Conservation (phyloP, 1,284 basidiomycete species). For the Cryptococcus sp. region DNA sequence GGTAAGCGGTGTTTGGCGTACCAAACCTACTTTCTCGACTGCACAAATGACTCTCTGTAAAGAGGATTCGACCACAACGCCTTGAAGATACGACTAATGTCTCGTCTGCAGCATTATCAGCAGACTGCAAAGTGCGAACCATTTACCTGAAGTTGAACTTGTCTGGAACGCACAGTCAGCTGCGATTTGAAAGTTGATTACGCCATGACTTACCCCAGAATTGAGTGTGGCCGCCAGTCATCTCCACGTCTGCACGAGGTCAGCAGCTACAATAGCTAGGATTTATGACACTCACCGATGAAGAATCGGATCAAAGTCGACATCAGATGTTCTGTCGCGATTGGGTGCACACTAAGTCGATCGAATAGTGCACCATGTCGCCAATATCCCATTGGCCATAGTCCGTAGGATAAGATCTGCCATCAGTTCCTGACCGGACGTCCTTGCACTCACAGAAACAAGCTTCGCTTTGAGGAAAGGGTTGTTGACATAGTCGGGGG, state of each 20-base stretch:
- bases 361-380: constrained; percentile 78
- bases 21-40: constrained; percentile 70
- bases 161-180: constrained; percentile 21
- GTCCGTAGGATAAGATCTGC: constrained; percentile 80
- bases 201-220: constrained; percentile 74
- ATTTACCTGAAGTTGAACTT: constrained; percentile 46
- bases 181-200: background rate
- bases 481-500: constrained; percentile 97
- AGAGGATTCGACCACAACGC: constrained; percentile 84
- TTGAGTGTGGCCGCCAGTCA: constrained; percentile 94
- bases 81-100: constrained; percentile 81
- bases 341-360: constrained; percentile 76
- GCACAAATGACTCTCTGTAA: constrained; percentile 79
- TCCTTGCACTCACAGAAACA: constrained; percentile 68
- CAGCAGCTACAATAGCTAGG: background rate
- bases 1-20: background rate
- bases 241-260: constrained; percentile 76
- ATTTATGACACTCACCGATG: constrained; percentile 64
- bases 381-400: constrained; percentile 73
- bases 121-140: too few relatives aligned
- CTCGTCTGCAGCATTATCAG: constrained; percentile 59
- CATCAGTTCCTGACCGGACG: background rate
- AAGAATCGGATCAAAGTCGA: constrained; percentile 92
- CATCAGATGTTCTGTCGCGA: constrained; percentile 87
- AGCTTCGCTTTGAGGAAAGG: constrained; percentile 98